phyloP scores from a whole-genome alignment of 2,329 filamentous ascomycete genomes.

The Fusarium sp. region DNA sequence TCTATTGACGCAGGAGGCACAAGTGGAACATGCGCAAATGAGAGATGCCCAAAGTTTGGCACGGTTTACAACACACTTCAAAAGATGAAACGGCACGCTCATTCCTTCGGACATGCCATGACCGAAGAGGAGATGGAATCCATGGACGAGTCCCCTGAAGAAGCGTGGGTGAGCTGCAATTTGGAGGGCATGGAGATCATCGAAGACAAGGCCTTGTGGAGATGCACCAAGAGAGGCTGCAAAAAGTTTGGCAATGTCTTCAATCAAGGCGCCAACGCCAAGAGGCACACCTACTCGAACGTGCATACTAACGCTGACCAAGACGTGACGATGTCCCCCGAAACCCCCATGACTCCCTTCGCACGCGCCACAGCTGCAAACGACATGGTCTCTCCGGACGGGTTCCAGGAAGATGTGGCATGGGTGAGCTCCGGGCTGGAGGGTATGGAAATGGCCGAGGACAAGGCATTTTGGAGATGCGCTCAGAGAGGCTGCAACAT shows the following conservation, averaged over 20 bases:
- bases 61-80: not conserved
- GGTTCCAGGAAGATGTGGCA: no score
- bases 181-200: conserved; percentile 18
- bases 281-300: no score
- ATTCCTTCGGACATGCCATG: conserved; percentile 3
- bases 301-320: no score
- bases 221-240: not conserved
- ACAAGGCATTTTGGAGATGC: not conserved
- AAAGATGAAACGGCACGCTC: conserved; percentile 16
- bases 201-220: not conserved
- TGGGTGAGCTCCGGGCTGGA: conserved; percentile 15
- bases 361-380: no score
- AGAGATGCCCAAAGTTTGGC: conserved; percentile 11
- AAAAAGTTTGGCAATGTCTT: not conserved
- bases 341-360: no score
- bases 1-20: not conserved
- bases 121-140: conserved; percentile 1
- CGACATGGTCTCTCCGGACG: no score
- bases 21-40: conserved; percentile 17
- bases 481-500: not conserved
- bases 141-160: not conserved
- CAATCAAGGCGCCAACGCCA: not conserved
- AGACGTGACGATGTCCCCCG: no score
- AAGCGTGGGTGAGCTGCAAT: conserved; percentile 14
- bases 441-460: conserved; percentile 16